Evolutionary conservation across 108 stramenopile species (phyloP).

Genomic region (Fragilariopsis cylindrus): DNA sequence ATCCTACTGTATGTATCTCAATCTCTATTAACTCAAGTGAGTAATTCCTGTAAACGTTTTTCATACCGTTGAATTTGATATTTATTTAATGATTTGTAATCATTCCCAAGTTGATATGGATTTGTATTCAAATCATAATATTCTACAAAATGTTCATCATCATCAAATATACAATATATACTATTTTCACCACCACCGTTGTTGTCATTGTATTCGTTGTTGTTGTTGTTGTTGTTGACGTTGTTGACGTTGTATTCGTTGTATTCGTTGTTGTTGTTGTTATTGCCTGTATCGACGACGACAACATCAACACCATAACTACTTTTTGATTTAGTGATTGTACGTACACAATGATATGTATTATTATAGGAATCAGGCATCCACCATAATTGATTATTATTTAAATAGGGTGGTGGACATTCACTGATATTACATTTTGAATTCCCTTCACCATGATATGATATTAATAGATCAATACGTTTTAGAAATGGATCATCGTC

Average conservation of each 20-base stretch:
- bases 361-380: slow-evolving; percentile 39
- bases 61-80: slow-evolving; percentile 25
- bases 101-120: slow-evolving; percentile 37
- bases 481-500: slow-evolving; percentile 1
- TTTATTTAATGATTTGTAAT: slow-evolving; percentile 5
- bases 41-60: slow-evolving; percentile 26
- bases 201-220: background rate
- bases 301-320: background rate
- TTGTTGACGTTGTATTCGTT: slow-evolving; percentile 19
- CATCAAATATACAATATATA: slow-evolving; percentile 40
- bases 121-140: slow-evolving; percentile 34
- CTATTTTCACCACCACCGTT: slow-evolving; percentile 9
- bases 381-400: slow-evolving; percentile 18
- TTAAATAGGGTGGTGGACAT: slow-evolving; percentile 18
- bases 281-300: background rate
- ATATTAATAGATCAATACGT: slow-evolving; percentile 27
- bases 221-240: slow-evolving; percentile 6
- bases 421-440: slow-evolving; percentile 23
- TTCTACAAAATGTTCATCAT: slow-evolving; percentile 41
- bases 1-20: too few species aligned
- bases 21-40: background rate
- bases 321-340: background rate
- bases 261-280: background rate
- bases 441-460: slow-evolving; percentile 32
- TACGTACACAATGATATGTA: slow-evolving; percentile 30